Conservation (phyloP, 345 rosid genomes). For the Syzygium oleosum region DNA sequence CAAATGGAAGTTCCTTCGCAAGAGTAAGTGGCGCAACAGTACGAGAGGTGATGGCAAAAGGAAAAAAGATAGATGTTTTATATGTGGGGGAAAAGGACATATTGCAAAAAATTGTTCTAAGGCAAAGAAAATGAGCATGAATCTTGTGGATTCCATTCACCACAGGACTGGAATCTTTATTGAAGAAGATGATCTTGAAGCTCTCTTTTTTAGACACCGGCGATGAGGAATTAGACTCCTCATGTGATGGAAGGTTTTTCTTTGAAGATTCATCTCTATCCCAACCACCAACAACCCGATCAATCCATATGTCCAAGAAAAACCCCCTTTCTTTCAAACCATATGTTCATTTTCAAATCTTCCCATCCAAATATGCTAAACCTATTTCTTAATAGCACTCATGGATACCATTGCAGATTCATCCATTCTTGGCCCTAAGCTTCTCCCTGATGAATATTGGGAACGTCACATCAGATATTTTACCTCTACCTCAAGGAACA, state of each 20-base stretch:
- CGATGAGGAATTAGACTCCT: not conserved
- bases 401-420: not conserved
- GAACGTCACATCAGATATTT: not conserved
- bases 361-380: not conserved
- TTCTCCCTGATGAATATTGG: not conserved
- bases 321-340: not conserved
- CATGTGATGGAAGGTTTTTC: not conserved
- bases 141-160: not conserved
- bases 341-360: accelerated
- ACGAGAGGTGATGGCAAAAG: not conserved
- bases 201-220: accelerated
- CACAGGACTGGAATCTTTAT: accelerated
- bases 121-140: not conserved
- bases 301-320: not conserved
- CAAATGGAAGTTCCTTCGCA: not conserved
- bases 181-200: not conserved
- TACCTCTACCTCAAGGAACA: not conserved
- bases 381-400: not conserved
- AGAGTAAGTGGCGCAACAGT: accelerated
- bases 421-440: not conserved
- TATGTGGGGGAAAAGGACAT: not conserved
- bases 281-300: not conserved
- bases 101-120: not conserved
- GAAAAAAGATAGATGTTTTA: not conserved
- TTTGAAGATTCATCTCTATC: not conserved